These are phyloP conservation scores for Fomitopsis serialis DNA, from an alignment of 768 basidiomycete species.

Conservation along the genomic window DNA sequence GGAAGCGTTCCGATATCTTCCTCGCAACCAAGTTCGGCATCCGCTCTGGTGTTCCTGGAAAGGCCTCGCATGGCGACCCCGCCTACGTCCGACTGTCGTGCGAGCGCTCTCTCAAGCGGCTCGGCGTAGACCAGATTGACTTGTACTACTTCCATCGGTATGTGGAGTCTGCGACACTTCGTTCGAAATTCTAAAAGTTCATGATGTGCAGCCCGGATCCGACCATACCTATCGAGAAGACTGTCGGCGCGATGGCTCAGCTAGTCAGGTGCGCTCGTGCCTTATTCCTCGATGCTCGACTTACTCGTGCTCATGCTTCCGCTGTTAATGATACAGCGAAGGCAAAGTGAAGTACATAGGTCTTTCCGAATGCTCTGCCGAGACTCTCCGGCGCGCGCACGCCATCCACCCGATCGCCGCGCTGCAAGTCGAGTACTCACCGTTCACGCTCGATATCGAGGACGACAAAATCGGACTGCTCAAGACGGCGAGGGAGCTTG, in stretches of 20 bases:
- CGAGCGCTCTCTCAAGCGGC: conserved; percentile 33
- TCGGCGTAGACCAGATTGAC: conserved; percentile 33
- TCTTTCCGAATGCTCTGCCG: conserved; percentile 25
- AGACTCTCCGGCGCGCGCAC: conserved; percentile 23
- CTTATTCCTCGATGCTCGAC: no score
- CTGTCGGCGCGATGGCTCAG: conserved; percentile 22
- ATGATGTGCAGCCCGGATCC: conserved; percentile 23
- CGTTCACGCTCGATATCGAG: conserved; percentile 41
- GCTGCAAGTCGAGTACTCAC: conserved; percentile 40
- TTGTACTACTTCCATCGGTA: conserved; percentile 36
- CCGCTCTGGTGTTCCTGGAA: conserved; percentile 17
- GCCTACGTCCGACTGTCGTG: conserved; percentile 35
- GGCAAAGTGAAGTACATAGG: conserved; percentile 23
- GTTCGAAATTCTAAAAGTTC: no score
- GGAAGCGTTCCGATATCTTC: conserved; percentile 46
- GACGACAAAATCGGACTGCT: conserved; percentile 33
- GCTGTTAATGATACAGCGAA: conserved; percentile 14
- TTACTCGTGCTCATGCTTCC: no score
- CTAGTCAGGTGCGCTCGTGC: conserved; percentile 19
- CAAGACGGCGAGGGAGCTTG: conserved; percentile 36
- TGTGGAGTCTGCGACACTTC: conserved; percentile 19
- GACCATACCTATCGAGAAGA: conserved; percentile 19
- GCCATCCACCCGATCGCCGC: conserved; percentile 41
- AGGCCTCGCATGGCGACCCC: conserved; percentile 29
- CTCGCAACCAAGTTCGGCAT: conserved; percentile 57